Evolutionary conservation across 768 basidiomycete genomes (phyloP), one percentile per base, ranked within the genome.

Genomic region (Termitomyces sp.): DNA sequence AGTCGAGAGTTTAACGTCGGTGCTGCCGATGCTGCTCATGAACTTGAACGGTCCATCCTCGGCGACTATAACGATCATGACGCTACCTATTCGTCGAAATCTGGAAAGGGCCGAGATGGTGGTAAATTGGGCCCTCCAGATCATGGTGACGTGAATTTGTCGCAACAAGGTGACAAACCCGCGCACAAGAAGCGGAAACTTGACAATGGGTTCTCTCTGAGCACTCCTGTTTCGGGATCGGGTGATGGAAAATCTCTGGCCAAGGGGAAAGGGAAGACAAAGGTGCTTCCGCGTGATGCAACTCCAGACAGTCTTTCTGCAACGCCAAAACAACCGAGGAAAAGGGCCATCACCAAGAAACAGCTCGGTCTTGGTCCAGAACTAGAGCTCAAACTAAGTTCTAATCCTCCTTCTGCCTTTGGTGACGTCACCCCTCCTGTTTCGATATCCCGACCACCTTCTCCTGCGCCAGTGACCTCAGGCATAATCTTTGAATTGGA

Each of bases 401-500:
- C 81, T 55, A 75, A 79, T 60, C 84, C 88, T 20, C 77, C 84
- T 46, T 83, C 86, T 20, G 75, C 84, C 33, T 79, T 85, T 28
- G 87, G 88, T n/a, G 91, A 92, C 75, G 77, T 80, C 13, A 89
- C 91, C 7, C 90, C 91, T 20, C 56, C 62, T 38, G 36, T 63
- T 55, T 77, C 78, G 12, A 79, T 82, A 54, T 93, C 91, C 7
- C 78, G 89, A n/a, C 88, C 88, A 28, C 73, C 82, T 48, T 92
- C 90, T 12, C 91, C 91, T 5, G 79, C 80, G 3, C 82, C 84
- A 0, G 76, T 76, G 51, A 79, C 78, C 18, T 84, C 85, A 22
- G 78, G 84, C 5, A 80, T 87, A 39, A 82, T 92, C 28, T 92
- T 86, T 65, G 89, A 91, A 61, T 77, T 92, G 42, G 85, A 88